Evolutionary conservation across 2,329 filamentous ascomycete species (phyloP).

Genomic region (Curvularia sp.): DNA sequence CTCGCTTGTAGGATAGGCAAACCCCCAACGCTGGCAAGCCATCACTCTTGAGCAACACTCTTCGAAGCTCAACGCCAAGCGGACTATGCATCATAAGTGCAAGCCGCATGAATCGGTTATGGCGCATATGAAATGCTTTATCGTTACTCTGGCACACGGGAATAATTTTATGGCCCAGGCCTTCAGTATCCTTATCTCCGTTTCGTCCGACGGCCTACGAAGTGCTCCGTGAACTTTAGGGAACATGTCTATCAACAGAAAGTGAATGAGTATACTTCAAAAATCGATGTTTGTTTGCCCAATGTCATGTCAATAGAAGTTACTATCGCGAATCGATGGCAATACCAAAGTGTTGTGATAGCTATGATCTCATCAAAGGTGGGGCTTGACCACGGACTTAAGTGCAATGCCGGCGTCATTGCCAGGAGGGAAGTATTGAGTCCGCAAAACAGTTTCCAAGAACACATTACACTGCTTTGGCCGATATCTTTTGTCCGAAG

Average conservation of each 20-base stretch:
- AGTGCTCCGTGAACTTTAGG: neutral
- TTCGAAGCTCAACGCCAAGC: neutral
- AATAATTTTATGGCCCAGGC: neutral
- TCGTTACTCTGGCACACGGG: neutral
- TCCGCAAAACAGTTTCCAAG: neutral
- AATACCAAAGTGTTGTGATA: neutral
- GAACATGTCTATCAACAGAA: neutral
- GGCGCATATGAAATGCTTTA: no score
- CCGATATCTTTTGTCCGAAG: neutral
- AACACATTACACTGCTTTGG: neutral
- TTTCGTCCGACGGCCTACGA: neutral
- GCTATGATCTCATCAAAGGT: conserved; percentile 11
- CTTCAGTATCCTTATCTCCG: neutral
- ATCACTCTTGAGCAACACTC: neutral
- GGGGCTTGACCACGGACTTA: conserved; percentile 5
- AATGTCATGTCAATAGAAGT: neutral
- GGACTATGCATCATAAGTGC: neutral
- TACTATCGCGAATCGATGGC: neutral
- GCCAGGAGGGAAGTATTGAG: neutral
- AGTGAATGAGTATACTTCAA: neutral
- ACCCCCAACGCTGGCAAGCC: neutral
- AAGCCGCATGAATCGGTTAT: neutral
- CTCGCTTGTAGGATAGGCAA: conserved; percentile 6
- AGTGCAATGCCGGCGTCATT: conserved; percentile 10
- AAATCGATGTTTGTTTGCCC: neutral